Conservation (phyloP, 1,284 basidiomycete genomes). For the Dichomitus squalens region DNA sequence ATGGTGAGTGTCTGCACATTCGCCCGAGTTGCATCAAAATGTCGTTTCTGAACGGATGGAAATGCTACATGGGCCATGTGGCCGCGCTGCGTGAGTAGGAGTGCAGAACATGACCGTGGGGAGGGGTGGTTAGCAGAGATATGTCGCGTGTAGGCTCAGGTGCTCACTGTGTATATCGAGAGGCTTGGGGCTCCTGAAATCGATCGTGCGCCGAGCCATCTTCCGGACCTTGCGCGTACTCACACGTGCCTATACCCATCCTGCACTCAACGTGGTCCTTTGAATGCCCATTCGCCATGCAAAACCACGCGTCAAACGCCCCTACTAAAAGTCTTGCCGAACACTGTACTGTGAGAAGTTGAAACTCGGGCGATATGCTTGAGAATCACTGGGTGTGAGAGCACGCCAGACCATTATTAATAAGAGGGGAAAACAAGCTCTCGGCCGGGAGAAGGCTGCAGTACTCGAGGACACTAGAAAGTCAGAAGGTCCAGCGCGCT, state of each 20-base stretch:
- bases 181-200: neutral
- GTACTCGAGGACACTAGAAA: too few relatives aligned
- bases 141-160: neutral
- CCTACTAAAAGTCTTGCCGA: too few relatives aligned
- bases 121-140: neutral
- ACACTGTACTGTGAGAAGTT: too few relatives aligned
- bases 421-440: too few relatives aligned
- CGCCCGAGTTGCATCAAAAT: neutral
- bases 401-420: too few relatives aligned
- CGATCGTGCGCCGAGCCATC: neutral
- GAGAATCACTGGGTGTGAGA: too few relatives aligned
- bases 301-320: neutral
- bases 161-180: neutral
- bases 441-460: too few relatives aligned
- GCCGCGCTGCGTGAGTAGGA: neutral
- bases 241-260: neutral
- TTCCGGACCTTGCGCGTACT: neutral
- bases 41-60: neutral
- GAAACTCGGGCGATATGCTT: too few relatives aligned
- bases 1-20: conserved; percentile 33
- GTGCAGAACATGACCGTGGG: neutral
- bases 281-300: neutral
- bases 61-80: neutral
- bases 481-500: too few relatives aligned
- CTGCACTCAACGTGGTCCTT: neutral